These are phyloP conservation scores for Pichia paraexigua DNA, from an alignment of 805 yeast species.

Conservation along the genomic window DNA sequence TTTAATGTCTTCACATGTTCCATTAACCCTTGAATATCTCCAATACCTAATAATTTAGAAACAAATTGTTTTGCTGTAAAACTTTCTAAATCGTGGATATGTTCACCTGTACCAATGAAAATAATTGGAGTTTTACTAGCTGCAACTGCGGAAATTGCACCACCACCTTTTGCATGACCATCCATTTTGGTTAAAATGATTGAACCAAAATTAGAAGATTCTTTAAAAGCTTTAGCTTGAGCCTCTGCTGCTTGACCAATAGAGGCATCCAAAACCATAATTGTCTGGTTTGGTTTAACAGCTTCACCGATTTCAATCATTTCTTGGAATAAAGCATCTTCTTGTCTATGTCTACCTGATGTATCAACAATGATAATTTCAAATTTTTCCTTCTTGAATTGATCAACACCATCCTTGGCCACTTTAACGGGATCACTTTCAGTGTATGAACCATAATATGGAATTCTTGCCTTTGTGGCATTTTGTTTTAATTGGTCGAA, in stretches of 20 bases:
- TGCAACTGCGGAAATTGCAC: slow-evolving; percentile 98
- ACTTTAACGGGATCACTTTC: slow-evolving; percentile 95
- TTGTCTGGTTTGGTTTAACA: slow-evolving; percentile 89
- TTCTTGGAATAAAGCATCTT: slow-evolving; percentile 81
- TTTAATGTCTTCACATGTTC: slow-evolving; percentile 88
- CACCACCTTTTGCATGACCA: slow-evolving; percentile 99
- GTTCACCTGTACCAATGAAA: slow-evolving; percentile 98
- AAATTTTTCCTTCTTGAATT: slow-evolving; percentile 83
- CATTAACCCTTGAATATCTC: slow-evolving; percentile 88
- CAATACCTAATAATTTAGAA: slow-evolving; percentile 89
- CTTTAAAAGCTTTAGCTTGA: slow-evolving; percentile 91
- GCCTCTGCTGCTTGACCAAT: slow-evolving; percentile 98
- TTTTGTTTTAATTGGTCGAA: slow-evolving; percentile 97
- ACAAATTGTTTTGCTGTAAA: slow-evolving; percentile 86
- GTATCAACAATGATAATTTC: slow-evolving; percentile 95
- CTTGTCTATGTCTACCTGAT: slow-evolving; percentile 97
- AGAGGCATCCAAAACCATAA: slow-evolving; percentile 95
- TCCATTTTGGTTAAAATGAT: slow-evolving; percentile 94
- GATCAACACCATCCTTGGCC: slow-evolving; percentile 83
- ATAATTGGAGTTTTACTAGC: slow-evolving; percentile 92
- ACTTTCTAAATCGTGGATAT: slow-evolving; percentile 83
- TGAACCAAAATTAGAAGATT: slow-evolving; percentile 87
- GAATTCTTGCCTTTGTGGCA: slow-evolving; percentile 91
- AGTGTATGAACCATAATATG: slow-evolving; percentile 89
- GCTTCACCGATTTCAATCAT: slow-evolving; percentile 90